phyloP scores from a whole-genome alignment of 1,139 yeast species.

The Candida tropicalis region DNA sequence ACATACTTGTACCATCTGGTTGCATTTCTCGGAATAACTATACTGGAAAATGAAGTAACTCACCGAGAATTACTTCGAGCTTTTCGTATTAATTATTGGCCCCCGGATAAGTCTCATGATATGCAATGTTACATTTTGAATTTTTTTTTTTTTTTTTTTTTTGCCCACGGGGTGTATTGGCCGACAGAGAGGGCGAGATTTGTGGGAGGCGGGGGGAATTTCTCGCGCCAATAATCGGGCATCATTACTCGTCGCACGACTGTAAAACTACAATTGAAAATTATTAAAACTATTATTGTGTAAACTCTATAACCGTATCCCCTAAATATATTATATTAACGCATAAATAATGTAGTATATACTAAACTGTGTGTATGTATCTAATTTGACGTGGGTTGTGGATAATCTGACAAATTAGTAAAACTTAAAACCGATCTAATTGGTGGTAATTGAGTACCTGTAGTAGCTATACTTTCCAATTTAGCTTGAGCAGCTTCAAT shows the following conservation, averaged over 20 bases:
- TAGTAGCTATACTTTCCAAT: slow-evolving; percentile 38
- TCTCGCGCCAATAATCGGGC: too few species aligned
- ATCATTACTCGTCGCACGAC: too few species aligned
- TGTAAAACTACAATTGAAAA: too few species aligned
- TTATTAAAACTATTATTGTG: too few species aligned
- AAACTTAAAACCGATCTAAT: slow-evolving; percentile 44
- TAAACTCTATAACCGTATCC: too few species aligned
- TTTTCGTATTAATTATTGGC: neutral
- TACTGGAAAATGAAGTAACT: slow-evolving; percentile 6
- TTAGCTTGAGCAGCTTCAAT: slow-evolving; percentile 26
- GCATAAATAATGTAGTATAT: neutral
- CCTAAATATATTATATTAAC: too few species aligned
- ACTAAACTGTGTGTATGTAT: neutral
- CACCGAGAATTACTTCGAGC: slow-evolving; percentile 14
- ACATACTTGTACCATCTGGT: neutral
- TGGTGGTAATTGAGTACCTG: slow-evolving; percentile 48
- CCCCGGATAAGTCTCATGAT: too few species aligned
- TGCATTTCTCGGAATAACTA: neutral
- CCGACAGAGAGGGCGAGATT: too few species aligned
- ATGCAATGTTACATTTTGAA: too few species aligned
- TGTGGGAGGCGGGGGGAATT: too few species aligned
- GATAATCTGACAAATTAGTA: slow-evolving; percentile 21
- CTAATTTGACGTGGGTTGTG: slow-evolving; percentile 6
- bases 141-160: too few species aligned
- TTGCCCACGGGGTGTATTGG: too few species aligned